Conservation (phyloP, 2,329 filamentous ascomycete genomes). For the Alternaria longipes region DNA sequence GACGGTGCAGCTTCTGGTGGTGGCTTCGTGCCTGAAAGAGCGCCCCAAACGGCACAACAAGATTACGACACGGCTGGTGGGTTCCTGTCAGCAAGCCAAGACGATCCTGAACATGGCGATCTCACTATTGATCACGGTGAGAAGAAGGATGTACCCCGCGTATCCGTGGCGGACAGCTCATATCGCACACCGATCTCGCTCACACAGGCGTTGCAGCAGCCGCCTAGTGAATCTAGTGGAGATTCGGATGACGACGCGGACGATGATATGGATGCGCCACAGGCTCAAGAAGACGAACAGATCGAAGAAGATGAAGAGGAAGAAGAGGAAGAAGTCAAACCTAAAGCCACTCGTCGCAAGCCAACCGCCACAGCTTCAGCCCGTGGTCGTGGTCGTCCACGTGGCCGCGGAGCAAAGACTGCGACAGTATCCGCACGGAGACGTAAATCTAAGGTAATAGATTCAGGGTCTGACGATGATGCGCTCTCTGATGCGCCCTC, state of each 20-base stretch:
- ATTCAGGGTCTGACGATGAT: constrained; percentile 24
- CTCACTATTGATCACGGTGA: constrained; percentile 48
- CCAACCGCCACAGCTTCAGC: background rate
- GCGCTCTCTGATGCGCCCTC: constrained; percentile 20
- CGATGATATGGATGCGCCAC: constrained; percentile 6
- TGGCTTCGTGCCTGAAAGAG: constrained; percentile 29
- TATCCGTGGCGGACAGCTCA: constrained; percentile 17
- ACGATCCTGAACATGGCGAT: constrained; percentile 41
- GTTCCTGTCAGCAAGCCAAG: constrained; percentile 52
- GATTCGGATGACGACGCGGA: background rate
- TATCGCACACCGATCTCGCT: constrained; percentile 50
- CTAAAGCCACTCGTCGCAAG: constrained; percentile 22
- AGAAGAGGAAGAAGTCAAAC: constrained; percentile 40
- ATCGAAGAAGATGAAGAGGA: constrained; percentile 51
- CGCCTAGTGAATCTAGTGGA: constrained; percentile 9
- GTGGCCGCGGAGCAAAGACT: constrained; percentile 17
- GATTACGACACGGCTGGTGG: constrained; percentile 46
- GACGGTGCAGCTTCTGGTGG: constrained; percentile 22
- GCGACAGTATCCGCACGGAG: constrained; percentile 14
- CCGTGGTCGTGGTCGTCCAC: constrained; percentile 2
- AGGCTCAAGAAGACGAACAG: constrained; percentile 55
- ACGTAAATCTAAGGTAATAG: constrained; percentile 14
- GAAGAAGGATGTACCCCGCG: constrained; percentile 10
- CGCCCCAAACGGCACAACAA: background rate
- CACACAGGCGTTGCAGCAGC: constrained; percentile 40